phyloP scores from a whole-genome alignment of 139 green algal species.

The Picochlorum sp. region DNA sequence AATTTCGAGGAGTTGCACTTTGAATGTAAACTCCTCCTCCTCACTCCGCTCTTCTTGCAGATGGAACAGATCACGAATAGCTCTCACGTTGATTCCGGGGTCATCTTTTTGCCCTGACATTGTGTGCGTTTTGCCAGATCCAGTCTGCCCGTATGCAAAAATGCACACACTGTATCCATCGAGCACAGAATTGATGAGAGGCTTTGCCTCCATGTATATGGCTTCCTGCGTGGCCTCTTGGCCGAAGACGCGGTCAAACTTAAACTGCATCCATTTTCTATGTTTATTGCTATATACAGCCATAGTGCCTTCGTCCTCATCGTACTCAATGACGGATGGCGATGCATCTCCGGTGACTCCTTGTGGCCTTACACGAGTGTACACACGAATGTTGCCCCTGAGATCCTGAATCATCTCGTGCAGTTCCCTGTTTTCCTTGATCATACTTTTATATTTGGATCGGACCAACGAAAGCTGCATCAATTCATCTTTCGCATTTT shows the following conservation, averaged over 20 bases:
- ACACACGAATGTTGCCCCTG: conserved; percentile 78
- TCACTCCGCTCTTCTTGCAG: conserved; percentile 43
- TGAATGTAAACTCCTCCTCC: conserved; percentile 65
- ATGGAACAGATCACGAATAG: conserved; percentile 82
- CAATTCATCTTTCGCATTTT: conserved; percentile 17
- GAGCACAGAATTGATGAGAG: conserved; percentile 77
- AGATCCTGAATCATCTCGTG: conserved; percentile 86
- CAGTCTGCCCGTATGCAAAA: conserved; percentile 71
- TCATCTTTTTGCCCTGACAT: conserved; percentile 65
- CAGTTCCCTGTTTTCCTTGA: conserved; percentile 51
- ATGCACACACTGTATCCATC: conserved; percentile 81
- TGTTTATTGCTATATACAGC: conserved; percentile 30
- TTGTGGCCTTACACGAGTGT: conserved; percentile 65
- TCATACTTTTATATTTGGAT: conserved; percentile 32
- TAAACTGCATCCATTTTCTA: conserved; percentile 29
- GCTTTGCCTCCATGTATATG: conserved; percentile 80
- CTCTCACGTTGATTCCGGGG: conserved; percentile 84
- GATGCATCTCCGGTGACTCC: conserved; percentile 58
- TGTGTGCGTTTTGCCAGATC: conserved; percentile 78
- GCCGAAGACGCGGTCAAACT: conserved; percentile 75
- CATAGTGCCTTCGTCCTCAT: conserved; percentile 34
- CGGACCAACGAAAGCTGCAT: conserved; percentile 31
- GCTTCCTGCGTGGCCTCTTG: conserved; percentile 51
- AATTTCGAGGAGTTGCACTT: conserved; percentile 89
- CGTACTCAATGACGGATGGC: conserved; percentile 27